These are phyloP conservation scores for Starmerella sirachaensis DNA, from an alignment of 805 yeast genomes.

Conservation along the genomic window DNA sequence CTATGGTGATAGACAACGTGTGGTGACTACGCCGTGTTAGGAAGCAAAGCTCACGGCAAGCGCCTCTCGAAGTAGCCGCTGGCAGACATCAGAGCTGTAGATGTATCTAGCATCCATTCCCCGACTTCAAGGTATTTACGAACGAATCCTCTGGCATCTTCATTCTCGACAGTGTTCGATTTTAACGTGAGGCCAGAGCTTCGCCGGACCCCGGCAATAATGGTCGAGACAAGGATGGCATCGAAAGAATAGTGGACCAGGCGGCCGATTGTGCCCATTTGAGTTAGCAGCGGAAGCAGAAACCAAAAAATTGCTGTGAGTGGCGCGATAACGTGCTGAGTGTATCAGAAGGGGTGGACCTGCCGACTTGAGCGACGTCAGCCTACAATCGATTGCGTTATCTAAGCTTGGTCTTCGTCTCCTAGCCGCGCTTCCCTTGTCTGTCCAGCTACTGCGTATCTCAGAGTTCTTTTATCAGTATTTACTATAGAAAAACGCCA, in stretches of 20 bases:
- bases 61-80: constrained; percentile 55
- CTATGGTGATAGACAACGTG: too few relatives aligned
- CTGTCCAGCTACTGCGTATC: too few relatives aligned
- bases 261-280: constrained; percentile 39
- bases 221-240: constrained; percentile 62
- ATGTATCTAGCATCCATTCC: constrained; percentile 66
- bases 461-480: too few relatives aligned
- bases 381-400: too few relatives aligned
- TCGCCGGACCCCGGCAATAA: constrained; percentile 75
- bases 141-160: constrained; percentile 33
- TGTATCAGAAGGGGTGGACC: not conserved
- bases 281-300: not conserved
- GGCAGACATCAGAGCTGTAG: constrained; percentile 55
- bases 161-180: constrained; percentile 39
- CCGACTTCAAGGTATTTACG: constrained; percentile 68
- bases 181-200: constrained; percentile 63
- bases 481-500: too few relatives aligned
- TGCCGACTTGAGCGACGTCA: too few relatives aligned
- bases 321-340: not conserved
- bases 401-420: too few relatives aligned
- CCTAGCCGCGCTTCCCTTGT: too few relatives aligned
- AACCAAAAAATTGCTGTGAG: not conserved
- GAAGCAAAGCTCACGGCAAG: constrained; percentile 11
- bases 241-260: constrained; percentile 65
- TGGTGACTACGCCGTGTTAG: too few relatives aligned